phyloP scores from a whole-genome alignment of 768 basidiomycete genomes.

The Termitomyces sp. region DNA sequence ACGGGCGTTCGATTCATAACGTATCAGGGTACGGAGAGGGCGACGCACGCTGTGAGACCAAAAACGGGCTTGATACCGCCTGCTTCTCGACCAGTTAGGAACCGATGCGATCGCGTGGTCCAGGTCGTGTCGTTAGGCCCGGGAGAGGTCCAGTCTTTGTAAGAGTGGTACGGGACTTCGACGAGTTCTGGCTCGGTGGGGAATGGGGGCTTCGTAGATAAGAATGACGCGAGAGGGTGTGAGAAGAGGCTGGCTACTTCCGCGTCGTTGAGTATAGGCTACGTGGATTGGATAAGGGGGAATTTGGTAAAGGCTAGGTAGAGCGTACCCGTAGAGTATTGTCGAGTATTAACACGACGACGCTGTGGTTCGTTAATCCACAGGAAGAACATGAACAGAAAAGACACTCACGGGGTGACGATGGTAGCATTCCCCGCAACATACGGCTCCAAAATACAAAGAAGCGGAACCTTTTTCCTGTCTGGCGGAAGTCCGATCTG shows the following conservation, averaged over 20 bases:
- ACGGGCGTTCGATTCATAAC: not conserved
- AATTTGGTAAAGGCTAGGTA: not conserved
- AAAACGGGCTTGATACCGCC: constrained; percentile 86
- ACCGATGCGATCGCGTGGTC: constrained; percentile 60
- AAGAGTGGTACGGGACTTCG: constrained; percentile 63
- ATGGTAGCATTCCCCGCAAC: constrained; percentile 65
- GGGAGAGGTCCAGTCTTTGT: constrained; percentile 45
- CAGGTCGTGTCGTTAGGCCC: constrained; percentile 31
- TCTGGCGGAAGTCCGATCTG: constrained; percentile 84
- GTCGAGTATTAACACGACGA: constrained; percentile 82
- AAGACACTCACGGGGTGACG: constrained; percentile 71
- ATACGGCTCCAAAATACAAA: constrained; percentile 79
- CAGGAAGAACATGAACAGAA: not conserved
- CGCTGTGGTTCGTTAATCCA: constrained; percentile 33
- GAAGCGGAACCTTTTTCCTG: constrained; percentile 58
- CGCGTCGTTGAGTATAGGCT: constrained; percentile 76
- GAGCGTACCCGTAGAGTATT: constrained; percentile 59
- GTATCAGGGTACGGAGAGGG: not conserved
- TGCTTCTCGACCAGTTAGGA: constrained; percentile 81
- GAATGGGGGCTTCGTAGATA: constrained; percentile 55
- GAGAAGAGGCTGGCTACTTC: constrained; percentile 85
- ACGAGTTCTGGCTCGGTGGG: constrained; percentile 44
- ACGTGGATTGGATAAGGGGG: not conserved
- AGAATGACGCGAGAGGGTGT: constrained; percentile 73
- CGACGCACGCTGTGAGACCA: constrained; percentile 78